Conservation (phyloP, 2,329 filamentous ascomycete species). For the Whalleya microplaca region DNA sequence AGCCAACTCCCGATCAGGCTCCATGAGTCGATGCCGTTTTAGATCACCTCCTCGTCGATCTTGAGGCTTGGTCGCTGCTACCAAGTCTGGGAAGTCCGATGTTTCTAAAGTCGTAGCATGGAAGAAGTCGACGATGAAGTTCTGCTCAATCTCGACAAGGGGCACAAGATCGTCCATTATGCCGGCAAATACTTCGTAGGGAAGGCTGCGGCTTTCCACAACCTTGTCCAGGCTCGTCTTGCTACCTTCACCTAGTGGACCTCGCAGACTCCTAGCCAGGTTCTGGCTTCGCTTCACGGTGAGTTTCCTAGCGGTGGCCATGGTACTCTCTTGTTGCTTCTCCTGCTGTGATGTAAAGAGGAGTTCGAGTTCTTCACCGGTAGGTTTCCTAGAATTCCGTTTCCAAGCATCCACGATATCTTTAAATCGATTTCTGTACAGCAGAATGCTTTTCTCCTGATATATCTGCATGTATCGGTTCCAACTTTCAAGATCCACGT, state of each 20-base stretch:
- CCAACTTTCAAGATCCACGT: conserved; percentile 84
- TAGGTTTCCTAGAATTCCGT: conserved; percentile 73
- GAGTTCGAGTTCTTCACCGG: conserved; percentile 77
- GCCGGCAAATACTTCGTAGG: conserved; percentile 80
- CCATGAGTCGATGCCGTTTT: conserved; percentile 75
- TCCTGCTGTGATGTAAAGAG: conserved; percentile 86
- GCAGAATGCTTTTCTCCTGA: conserved; percentile 71
- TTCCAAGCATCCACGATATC: conserved; percentile 81
- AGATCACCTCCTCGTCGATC: conserved; percentile 74
- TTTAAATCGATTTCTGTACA: conserved; percentile 83
- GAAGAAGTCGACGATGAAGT: conserved; percentile 97
- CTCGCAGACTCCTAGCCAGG: conserved; percentile 72
- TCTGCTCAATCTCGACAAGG: conserved; percentile 90
- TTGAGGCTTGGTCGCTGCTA: conserved; percentile 67
- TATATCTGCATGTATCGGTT: conserved; percentile 78
- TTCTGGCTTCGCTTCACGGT: conserved; percentile 95
- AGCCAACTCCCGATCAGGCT: conserved; percentile 87
- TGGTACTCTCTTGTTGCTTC: conserved; percentile 78
- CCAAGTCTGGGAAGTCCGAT: conserved; percentile 80
- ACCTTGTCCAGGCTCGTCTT: conserved; percentile 58
- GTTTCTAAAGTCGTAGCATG: conserved; percentile 85
- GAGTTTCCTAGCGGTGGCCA: conserved; percentile 81
- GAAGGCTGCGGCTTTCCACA: conserved; percentile 68
- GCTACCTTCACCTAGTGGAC: conserved; percentile 65
- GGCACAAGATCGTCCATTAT: conserved; percentile 82